Evolutionary conservation across 1,284 basidiomycete genomes (phyloP).

Genomic region (Austroboletus novae-zelandiae): DNA sequence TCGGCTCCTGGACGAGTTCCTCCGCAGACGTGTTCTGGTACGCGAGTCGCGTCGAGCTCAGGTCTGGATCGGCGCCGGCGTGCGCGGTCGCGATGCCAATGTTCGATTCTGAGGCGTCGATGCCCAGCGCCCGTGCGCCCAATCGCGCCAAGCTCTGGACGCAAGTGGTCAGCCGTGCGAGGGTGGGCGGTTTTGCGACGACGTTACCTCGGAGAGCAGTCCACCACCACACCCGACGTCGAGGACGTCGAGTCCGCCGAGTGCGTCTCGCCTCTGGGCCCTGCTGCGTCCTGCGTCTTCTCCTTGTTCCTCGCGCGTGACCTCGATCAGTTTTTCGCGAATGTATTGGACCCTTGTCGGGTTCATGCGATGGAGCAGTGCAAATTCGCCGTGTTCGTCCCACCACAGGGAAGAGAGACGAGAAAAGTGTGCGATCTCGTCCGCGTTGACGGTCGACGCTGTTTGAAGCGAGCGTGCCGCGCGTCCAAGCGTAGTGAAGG

Average conservation of each 20-base stretch:
- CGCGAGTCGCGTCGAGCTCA: conserved; percentile 39
- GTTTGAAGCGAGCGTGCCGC: conserved; percentile 25
- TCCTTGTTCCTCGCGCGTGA: conserved; percentile 51
- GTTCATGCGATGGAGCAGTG: conserved; percentile 93
- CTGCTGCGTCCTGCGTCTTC: conserved; percentile 32
- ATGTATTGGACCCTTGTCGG: conserved; percentile 86
- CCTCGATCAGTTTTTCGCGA: conserved; percentile 71
- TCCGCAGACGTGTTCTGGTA: conserved; percentile 87
- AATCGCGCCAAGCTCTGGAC: conserved; percentile 80
- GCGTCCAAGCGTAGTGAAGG: conserved; percentile 19
- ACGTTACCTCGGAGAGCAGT: conserved; percentile 80
- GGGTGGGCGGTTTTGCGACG: conserved; percentile 1
- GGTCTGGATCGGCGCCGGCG: conserved; percentile 72
- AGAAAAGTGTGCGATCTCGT: conserved; percentile 93
- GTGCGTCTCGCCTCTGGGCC: conserved; percentile 36
- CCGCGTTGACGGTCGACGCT: conserved; percentile 57
- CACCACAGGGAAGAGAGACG: conserved; percentile 93
- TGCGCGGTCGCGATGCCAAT: conserved; percentile 86
- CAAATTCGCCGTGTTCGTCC: conserved; percentile 93
- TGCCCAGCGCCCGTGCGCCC: conserved; percentile 82
- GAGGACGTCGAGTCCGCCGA: conserved; percentile 67
- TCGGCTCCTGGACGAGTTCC: conserved; percentile 56
- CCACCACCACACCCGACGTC: conserved; percentile 97
- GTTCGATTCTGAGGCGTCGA: conserved; percentile 90
- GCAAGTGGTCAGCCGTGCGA: neutral